phyloP scores from a whole-genome alignment of 1,284 basidiomycete genomes.

The Megacollybia platyphylla region DNA sequence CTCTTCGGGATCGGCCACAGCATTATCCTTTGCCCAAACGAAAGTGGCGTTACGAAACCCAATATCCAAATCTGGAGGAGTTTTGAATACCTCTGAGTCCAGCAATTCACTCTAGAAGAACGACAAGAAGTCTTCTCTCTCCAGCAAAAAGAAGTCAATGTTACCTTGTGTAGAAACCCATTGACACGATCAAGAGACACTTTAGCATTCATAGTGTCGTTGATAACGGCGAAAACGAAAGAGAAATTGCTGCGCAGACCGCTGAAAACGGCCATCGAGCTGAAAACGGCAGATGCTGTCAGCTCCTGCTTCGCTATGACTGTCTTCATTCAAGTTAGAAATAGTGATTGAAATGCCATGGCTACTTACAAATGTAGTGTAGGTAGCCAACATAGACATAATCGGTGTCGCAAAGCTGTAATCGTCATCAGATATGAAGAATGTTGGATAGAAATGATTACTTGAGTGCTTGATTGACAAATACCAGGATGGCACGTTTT shows the following conservation, averaged over 20 bases:
- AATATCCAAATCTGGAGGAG: slow-evolving; percentile 12
- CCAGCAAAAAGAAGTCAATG: neutral
- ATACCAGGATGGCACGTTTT: slow-evolving; percentile 25
- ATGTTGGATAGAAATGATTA: neutral
- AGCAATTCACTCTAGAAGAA: slow-evolving; percentile 35
- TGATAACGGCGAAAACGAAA: slow-evolving; percentile 15
- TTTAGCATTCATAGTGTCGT: slow-evolving; percentile 18
- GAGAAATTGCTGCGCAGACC: slow-evolving; percentile 6
- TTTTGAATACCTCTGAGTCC: slow-evolving; percentile 1
- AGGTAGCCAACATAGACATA: slow-evolving; percentile 42
- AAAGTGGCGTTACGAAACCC: slow-evolving; percentile 31
- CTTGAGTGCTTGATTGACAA: slow-evolving; percentile 8
- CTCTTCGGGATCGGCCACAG: slow-evolving; percentile 18
- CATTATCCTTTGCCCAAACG: slow-evolving; percentile 23
- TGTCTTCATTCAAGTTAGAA: too few species aligned
- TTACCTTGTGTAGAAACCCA: slow-evolving; percentile 27
- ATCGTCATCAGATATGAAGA: neutral
- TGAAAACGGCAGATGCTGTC: slow-evolving; percentile 25
- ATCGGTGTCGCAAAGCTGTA: slow-evolving; percentile 36
- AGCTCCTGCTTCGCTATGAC: slow-evolving; percentile 21
- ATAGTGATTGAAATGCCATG: slow-evolving; percentile 8
- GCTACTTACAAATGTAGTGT: slow-evolving; percentile 18
- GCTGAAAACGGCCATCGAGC: slow-evolving; percentile 17
- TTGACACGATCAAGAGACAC: slow-evolving; percentile 37
- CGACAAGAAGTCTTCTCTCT: slow-evolving; percentile 20